These are phyloP conservation scores for Gaeumannomyces sp. DNA, from an alignment of 2,329 filamentous ascomycete genomes.

Conservation along the genomic window DNA sequence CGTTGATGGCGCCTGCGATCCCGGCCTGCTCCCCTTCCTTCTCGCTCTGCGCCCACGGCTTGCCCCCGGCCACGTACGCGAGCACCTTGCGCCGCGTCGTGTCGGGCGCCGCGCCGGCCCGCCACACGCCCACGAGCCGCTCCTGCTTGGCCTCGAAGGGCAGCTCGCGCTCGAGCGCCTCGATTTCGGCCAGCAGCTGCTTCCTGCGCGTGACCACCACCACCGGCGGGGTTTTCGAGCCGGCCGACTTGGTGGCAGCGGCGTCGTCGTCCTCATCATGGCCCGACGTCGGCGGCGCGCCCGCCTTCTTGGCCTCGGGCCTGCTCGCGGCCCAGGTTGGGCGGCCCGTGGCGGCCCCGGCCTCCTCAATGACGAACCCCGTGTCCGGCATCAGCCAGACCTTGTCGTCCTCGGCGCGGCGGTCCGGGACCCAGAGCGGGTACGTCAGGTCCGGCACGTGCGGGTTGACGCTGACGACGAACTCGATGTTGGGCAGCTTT, in stretches of 20 bases:
- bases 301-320: neutral
- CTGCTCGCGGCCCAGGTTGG: neutral
- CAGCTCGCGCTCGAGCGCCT: neutral
- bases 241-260: neutral
- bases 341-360: neutral
- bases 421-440: conserved; percentile 4
- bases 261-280: neutral
- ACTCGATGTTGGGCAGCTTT: neutral
- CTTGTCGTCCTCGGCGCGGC: conserved; percentile 1
- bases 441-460: neutral
- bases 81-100: neutral
- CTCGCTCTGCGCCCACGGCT: neutral
- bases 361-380: neutral
- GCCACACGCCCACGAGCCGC: neutral
- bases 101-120: neutral
- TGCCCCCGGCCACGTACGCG: neutral
- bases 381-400: conserved; percentile 4
- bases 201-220: neutral
- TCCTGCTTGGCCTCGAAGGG: neutral
- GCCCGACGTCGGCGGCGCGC: neutral
- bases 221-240: neutral
- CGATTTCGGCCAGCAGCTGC: neutral
- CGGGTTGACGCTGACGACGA: conserved; percentile 7
- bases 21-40: neutral
- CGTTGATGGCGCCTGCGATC: neutral